phyloP scores from a whole-genome alignment of 179 eudicot genomes.

The Patellifolia procumbens region DNA sequence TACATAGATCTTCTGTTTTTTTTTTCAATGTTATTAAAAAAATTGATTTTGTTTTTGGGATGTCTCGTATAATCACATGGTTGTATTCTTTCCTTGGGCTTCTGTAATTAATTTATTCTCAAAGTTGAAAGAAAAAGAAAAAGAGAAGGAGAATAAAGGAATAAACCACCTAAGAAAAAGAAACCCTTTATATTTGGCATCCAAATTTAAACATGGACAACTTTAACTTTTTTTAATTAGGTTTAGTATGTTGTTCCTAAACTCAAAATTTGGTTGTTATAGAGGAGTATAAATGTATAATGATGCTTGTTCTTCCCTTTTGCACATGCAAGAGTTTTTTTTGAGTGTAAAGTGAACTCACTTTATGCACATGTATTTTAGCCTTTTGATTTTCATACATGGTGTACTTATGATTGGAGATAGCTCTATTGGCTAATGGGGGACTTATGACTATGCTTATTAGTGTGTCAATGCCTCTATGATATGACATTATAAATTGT shows the following conservation, averaged over 20 bases:
- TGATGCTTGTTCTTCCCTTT: slow-evolving; percentile 20
- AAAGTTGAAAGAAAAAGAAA: slow-evolving; percentile 19
- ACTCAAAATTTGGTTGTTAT: slow-evolving; percentile 7
- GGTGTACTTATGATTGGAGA: slow-evolving; percentile 14
- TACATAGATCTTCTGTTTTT: not conserved
- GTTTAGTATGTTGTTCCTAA: slow-evolving; percentile 7
- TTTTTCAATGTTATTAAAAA: not conserved
- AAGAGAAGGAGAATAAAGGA: slow-evolving; percentile 20
- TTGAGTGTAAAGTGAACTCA: slow-evolving; percentile 30
- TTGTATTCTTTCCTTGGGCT: slow-evolving; percentile 40
- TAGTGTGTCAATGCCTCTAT: not conserved
- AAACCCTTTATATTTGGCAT: slow-evolving; percentile 20
- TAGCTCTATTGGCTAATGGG: not conserved
- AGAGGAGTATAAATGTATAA: too few species aligned
- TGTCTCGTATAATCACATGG: slow-evolving; percentile 27
- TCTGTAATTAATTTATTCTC: slow-evolving; percentile 21
- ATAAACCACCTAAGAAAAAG: slow-evolving; percentile 24
- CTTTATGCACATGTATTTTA: slow-evolving; percentile 26
- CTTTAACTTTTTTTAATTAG: slow-evolving; percentile 20
- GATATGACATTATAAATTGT: too few species aligned
- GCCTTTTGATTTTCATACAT: slow-evolving; percentile 16
- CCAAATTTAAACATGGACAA: slow-evolving; percentile 20
- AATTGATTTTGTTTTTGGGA: not conserved
- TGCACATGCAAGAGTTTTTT: slow-evolving; percentile 27
- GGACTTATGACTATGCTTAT: not conserved